Evolutionary conservation across 2,329 filamentous ascomycete species (phyloP), one percentile per base, ranked within the genome.

Genomic region (Diaporthe ampelina): DNA sequence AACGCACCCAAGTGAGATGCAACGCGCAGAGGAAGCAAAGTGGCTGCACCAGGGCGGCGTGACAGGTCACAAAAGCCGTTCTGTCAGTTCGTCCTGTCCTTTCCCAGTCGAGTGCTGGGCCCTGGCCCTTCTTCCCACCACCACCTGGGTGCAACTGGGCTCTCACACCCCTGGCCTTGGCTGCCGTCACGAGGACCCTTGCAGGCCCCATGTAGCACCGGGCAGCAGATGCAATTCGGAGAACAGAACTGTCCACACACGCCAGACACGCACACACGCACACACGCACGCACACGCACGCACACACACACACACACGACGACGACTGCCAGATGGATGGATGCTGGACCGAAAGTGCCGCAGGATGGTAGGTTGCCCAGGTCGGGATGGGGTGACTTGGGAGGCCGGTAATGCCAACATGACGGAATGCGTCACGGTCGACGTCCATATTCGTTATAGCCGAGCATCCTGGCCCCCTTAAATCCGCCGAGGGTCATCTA

Each of bases 141-240:
- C 40, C 58, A 26, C 7, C 10, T 17, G 24, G 24, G 50, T 4
- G 29, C 29, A 7, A 32, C 40, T 48, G 59, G 40, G 15, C 15
- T 21, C 37, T 40, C 58, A 43, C 37, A 45, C 37, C 61, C 63
- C 29, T 35, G 63, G 63, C 45, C 63, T 52, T 67, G 63, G 63
- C 63, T 67, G 63, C 45, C 63, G 63, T 67, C 63, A 67, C 63
- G 63, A 67, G 63, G 63, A 67, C 63, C 63, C 63, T 67, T 67
- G 63, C 63, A 52, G 63, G 29, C 29, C 19, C 19, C 43, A 48
- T 37, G 45, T 40, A 40, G 2, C 45, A 52, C 48, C 63, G 63
- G 45, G 63, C 32, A 67, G 48, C 63, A 67, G 45, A 67, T 67
- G 63, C 63, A 40, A 37, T 67, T 52, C 63, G 45, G 45, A 67